Percentiles rank a stretch among this genome's conserved stretches.
Conservation (phyloP, 2,329 filamentous ascomycete species). For the Xylaria sp. region DNA sequence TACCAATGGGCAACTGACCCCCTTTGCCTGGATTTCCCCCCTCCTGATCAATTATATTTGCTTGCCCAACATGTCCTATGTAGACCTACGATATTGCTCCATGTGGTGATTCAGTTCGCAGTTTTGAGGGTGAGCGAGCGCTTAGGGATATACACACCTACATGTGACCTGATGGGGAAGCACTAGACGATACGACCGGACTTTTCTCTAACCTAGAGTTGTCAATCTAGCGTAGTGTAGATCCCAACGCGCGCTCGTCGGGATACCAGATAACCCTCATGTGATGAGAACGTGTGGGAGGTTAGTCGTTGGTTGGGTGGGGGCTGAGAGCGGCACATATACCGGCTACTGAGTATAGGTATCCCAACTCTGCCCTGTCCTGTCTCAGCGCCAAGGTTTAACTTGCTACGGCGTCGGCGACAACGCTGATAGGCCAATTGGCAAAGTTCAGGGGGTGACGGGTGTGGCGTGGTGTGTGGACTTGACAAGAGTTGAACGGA, state of each 20-base stretch:
- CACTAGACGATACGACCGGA: neutral
- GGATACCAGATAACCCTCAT: neutral
- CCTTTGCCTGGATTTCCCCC: neutral
- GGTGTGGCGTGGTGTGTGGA: neutral
- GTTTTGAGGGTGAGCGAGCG: neutral
- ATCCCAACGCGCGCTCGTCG: neutral
- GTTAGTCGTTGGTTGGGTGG: slow-evolving; percentile 3
- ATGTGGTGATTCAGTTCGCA: neutral
- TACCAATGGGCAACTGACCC: neutral
- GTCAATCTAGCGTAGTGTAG: neutral
- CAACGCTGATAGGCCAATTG: slow-evolving; percentile 31
- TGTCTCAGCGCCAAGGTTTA: slow-evolving; percentile 21
- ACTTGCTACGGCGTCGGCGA: neutral
- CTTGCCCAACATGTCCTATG: slow-evolving; percentile 13
- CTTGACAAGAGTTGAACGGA: neutral
- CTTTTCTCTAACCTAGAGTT: neutral
- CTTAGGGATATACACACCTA: neutral
- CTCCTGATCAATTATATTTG: slow-evolving; percentile 20
- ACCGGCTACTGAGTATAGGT: neutral
- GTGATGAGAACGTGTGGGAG: slow-evolving; percentile 26
- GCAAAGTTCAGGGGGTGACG: neutral
- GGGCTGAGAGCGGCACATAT: neutral
- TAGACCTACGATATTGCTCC: neutral
- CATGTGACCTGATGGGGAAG: neutral
- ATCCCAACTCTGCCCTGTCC: slow-evolving; percentile 5